Percentiles rank a stretch among this genome's conserved stretches.
Evolutionary conservation across 2,329 filamentous ascomycete genomes (phyloP).

Genomic region (Aspergillus flavus): DNA sequence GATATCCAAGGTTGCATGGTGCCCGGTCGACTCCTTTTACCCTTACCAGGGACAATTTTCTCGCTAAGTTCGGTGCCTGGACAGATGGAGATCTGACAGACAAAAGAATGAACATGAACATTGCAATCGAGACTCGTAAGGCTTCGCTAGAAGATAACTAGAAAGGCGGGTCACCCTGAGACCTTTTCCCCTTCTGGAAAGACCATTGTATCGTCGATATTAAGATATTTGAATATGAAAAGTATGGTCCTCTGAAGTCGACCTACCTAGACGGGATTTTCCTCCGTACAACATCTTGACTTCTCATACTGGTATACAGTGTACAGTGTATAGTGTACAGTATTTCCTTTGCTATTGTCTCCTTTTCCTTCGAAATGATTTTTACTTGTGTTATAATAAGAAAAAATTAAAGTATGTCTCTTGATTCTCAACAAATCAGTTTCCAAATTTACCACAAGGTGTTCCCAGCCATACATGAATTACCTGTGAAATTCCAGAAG

Average conservation of each 20-base stretch:
- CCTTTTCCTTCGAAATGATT: background rate
- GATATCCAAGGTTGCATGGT: background rate
- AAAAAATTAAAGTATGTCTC: background rate
- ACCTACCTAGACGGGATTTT: background rate
- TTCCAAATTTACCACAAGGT: background rate
- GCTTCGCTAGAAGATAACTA: background rate
- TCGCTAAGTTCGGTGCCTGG: background rate
- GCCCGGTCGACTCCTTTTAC: background rate
- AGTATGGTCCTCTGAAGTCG: background rate
- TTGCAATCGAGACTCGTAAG: background rate
- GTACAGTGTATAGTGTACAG: background rate
- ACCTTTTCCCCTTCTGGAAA: background rate
- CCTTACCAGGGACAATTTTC: background rate
- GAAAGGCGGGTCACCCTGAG: conserved; percentile 1
- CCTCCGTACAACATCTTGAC: background rate
- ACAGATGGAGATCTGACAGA: background rate
- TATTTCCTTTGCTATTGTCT: background rate
- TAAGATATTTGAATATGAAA: background rate
- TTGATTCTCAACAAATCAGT: background rate
- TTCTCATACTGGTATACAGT: background rate
- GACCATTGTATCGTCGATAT: conserved; percentile 4
- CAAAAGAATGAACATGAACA: background rate
- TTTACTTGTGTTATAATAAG: background rate
- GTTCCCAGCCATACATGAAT: background rate
- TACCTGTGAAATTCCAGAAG: conserved; percentile 12